Percentiles rank a stretch among this genome's conserved stretches.
phyloP scores from a whole-genome alignment of 345 rosid species.

The Chamaenerion angustifolium region DNA sequence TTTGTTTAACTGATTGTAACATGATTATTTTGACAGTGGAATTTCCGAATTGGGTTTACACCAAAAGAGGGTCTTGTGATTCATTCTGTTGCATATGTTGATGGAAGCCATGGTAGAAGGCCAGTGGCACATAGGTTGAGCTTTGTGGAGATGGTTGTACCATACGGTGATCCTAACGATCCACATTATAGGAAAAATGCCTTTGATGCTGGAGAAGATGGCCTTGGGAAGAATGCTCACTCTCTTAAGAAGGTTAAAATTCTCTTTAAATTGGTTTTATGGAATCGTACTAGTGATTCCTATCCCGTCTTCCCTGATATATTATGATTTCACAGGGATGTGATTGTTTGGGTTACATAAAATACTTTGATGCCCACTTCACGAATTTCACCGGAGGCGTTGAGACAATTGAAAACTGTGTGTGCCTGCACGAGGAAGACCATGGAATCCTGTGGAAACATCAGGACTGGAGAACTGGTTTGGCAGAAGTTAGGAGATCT shows the following conservation, averaged over 20 bases:
- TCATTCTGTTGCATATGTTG: conserved; percentile 78
- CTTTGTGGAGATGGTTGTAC: conserved; percentile 94
- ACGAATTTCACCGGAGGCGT: conserved; percentile 84
- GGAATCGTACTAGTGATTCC: not conserved
- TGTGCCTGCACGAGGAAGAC: conserved; percentile 90
- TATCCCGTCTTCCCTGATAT: not conserved
- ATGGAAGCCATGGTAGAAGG: conserved; percentile 83
- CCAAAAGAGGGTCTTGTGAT: conserved; percentile 86
- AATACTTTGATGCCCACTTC: conserved; percentile 85
- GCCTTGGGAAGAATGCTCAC: conserved; percentile 90
- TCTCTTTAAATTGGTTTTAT: conserved; percentile 10
- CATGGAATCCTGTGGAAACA: conserved; percentile 89
- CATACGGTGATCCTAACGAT: conserved; percentile 92
- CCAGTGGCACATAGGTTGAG: conserved; percentile 85
- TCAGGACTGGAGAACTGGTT: conserved; percentile 96
- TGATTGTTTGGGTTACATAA: conserved; percentile 78
- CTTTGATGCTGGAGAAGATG: conserved; percentile 97
- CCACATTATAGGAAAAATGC: conserved; percentile 92
- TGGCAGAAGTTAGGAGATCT: conserved; percentile 88
- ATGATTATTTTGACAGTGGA: conserved; percentile 48
- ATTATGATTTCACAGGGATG: conserved; percentile 39
- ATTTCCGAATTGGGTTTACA: conserved; percentile 86
- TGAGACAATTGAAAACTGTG: conserved; percentile 84
- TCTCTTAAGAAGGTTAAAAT: conserved; percentile 71
- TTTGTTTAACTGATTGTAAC: conserved; percentile 1